phyloP scores from a whole-genome alignment of 2,329 filamentous ascomycete genomes.

The Orbilia oligospora region DNA sequence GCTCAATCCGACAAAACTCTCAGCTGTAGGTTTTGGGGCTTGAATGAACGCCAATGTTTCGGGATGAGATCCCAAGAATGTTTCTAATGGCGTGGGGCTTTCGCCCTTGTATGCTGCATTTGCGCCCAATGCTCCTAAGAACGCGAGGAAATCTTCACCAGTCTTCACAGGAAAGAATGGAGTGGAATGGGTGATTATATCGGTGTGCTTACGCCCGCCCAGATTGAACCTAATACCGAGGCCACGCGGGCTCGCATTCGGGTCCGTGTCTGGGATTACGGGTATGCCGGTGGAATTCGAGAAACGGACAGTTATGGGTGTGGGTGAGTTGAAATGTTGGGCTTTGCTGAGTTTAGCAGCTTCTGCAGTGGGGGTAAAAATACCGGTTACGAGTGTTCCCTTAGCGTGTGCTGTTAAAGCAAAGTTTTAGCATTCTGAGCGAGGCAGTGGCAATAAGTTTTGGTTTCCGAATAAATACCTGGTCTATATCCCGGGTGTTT shows the following conservation, averaged over 20 bases:
- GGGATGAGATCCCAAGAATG: slow-evolving; percentile 70
- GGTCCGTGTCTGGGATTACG: slow-evolving; percentile 70
- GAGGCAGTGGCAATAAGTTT: not conserved
- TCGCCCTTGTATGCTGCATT: slow-evolving; percentile 28
- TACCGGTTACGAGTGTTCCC: slow-evolving; percentile 71
- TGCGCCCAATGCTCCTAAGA: slow-evolving; percentile 30
- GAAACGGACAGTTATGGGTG: slow-evolving; percentile 71
- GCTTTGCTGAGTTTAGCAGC: slow-evolving; percentile 70
- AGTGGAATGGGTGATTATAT: slow-evolving; percentile 72
- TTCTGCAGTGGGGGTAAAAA: slow-evolving; percentile 70
- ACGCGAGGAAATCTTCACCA: slow-evolving; percentile 70
- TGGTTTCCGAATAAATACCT: slow-evolving; percentile 63
- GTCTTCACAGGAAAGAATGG: slow-evolving; percentile 72
- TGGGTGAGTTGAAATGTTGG: slow-evolving; percentile 70
- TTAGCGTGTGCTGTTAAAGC: slow-evolving; percentile 71
- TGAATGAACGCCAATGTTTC: slow-evolving; percentile 70
- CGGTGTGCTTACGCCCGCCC: slow-evolving; percentile 70
- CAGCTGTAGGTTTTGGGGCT: slow-evolving; percentile 70
- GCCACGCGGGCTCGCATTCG: slow-evolving; percentile 70
- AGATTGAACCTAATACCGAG: slow-evolving; percentile 71
- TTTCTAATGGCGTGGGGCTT: slow-evolving; percentile 64
- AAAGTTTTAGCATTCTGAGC: not conserved
- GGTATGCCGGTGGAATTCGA: slow-evolving; percentile 72
- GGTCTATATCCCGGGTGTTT: slow-evolving; percentile 68
- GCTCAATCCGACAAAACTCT: slow-evolving; percentile 69